Conservation (phyloP, 768 basidiomycete genomes). For the Agaricus sinodeliciosus region DNA sequence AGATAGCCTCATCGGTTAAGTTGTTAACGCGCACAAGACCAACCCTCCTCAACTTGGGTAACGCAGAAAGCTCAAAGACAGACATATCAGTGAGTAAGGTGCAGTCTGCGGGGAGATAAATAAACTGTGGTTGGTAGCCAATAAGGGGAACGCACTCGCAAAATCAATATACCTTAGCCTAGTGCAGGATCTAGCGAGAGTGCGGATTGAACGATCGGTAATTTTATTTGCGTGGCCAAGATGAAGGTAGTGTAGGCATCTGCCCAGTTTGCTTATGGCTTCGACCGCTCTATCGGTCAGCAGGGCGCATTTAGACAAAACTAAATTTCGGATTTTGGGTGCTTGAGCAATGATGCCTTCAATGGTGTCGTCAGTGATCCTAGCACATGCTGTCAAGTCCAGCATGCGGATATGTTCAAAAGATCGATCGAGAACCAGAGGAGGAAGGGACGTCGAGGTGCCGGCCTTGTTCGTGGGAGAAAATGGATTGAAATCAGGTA, state of each 20-base stretch:
- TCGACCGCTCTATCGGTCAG: slow-evolving; percentile 81
- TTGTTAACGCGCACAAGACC: slow-evolving; percentile 92
- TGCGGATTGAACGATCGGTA: slow-evolving; percentile 82
- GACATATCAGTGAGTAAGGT: slow-evolving; percentile 85
- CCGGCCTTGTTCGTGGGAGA: slow-evolving; percentile 37
- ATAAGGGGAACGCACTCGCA: slow-evolving; percentile 59
- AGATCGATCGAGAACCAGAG: slow-evolving; percentile 54
- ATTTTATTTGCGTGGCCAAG: slow-evolving; percentile 88
- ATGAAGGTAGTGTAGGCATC: slow-evolving; percentile 90
- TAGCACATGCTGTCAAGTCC: slow-evolving; percentile 82
- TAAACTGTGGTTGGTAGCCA: not conserved
- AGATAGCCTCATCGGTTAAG: slow-evolving; percentile 90
- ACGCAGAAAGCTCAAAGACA: slow-evolving; percentile 80
- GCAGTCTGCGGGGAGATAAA: slow-evolving; percentile 52
- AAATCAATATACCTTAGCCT: slow-evolving; percentile 93
- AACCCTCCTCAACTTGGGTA: slow-evolving; percentile 89
- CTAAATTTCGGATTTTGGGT: slow-evolving; percentile 79
- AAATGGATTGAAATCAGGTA: slow-evolving; percentile 34
- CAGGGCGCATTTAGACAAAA: slow-evolving; percentile 75
- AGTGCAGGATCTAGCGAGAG: slow-evolving; percentile 81
- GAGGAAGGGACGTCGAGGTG: slow-evolving; percentile 32
- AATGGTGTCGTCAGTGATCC: slow-evolving; percentile 76
- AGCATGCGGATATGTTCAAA: slow-evolving; percentile 90
- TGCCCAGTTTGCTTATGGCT: slow-evolving; percentile 82
- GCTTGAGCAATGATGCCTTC: slow-evolving; percentile 78